Percentiles rank a stretch among this genome's conserved stretches.
Conservation (phyloP, 139 green algal species). For the Micractinium sp. region DNA sequence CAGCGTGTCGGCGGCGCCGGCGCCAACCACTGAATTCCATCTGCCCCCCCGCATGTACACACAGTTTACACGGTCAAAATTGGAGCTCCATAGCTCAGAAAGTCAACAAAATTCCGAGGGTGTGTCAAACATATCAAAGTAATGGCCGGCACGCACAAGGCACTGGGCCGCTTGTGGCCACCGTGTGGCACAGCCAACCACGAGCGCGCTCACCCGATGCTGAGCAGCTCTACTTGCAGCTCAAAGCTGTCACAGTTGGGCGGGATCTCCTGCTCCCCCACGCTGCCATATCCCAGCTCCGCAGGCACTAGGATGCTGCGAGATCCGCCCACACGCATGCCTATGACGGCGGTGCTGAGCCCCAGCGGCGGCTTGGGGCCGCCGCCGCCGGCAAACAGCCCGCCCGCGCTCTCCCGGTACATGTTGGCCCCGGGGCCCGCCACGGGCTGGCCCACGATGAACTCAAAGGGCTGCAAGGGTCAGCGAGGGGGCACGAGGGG, state of each 20-base stretch:
- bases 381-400: slow-evolving; percentile 73
- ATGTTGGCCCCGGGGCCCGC: neutral
- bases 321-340: slow-evolving; percentile 91
- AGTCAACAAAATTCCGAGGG: too few relatives aligned
- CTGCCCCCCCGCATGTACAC: too few relatives aligned
- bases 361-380: slow-evolving; percentile 89
- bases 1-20: too few relatives aligned
- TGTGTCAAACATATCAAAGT: too few relatives aligned
- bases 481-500: neutral
- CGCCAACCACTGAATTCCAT: too few relatives aligned
- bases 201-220: neutral
- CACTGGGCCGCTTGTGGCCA: too few relatives aligned
- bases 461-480: slow-evolving; percentile 82
- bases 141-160: too few relatives aligned
- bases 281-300: slow-evolving; percentile 51
- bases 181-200: too few relatives aligned
- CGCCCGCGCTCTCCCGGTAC: slow-evolving; percentile 51
- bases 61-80: too few relatives aligned
- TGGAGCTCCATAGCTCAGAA: too few relatives aligned
- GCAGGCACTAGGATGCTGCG: slow-evolving; percentile 49
- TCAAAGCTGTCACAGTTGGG: slow-evolving; percentile 50
- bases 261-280: slow-evolving; percentile 58
- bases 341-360: slow-evolving; percentile 77
- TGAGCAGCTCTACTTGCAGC: slow-evolving; percentile 43
- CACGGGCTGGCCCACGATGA: slow-evolving; percentile 75